These are phyloP conservation scores for Russula dissimulans DNA, from an alignment of 768 basidiomycete genomes.

Conservation along the genomic window DNA sequence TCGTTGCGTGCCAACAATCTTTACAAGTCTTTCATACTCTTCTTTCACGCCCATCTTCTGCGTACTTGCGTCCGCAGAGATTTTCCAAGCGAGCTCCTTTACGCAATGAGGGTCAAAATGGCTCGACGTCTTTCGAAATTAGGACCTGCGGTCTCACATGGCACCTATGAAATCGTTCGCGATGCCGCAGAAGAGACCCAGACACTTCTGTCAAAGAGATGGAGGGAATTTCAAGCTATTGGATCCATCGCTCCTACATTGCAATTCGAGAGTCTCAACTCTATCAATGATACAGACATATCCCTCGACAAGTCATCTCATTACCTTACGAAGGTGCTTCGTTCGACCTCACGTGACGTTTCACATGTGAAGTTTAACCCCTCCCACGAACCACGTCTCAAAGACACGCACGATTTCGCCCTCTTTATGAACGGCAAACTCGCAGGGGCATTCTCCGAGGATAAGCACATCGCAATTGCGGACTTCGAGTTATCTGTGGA, in stretches of 20 bases:
- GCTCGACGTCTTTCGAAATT: slow-evolving; percentile 20
- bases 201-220: background rate
- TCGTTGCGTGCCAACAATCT: slow-evolving; percentile 15
- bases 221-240: background rate
- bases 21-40: slow-evolving; percentile 44
- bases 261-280: background rate
- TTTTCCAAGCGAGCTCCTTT: slow-evolving; percentile 26
- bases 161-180: background rate
- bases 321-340: slow-evolving; percentile 1
- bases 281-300: background rate
- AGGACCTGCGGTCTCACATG: background rate
- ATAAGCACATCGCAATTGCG: background rate
- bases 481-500: slow-evolving; percentile 10
- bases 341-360: background rate
- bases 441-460: background rate
- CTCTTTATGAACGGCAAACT: background rate
- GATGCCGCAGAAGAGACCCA: background rate
- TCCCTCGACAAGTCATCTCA: background rate
- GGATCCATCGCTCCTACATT: background rate
- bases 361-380: background rate
- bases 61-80: slow-evolving; percentile 19
- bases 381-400: background rate
- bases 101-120: slow-evolving; percentile 25
- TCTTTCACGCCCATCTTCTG: slow-evolving; percentile 22
- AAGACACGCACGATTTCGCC: background rate